Base-by-base conservation (phyloP, 176 grass and related monocot genomes). In the Lolium perenne region DNA sequence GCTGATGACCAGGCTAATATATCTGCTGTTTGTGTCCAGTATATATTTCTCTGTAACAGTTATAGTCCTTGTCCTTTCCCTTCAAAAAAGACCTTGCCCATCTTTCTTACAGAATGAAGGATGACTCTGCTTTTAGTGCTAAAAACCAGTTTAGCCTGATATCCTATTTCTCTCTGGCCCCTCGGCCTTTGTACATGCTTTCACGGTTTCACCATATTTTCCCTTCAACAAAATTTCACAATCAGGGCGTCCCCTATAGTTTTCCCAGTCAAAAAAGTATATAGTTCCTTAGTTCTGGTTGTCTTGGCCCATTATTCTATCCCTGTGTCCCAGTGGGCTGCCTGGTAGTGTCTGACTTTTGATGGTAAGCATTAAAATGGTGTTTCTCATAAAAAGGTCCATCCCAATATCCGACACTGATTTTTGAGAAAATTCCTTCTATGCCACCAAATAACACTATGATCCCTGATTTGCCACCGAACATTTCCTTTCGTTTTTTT, bases 1-100 rank as follows among this genome's bases (percentile, higher is more conserved):
- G 1, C 54, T 11, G 54, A 14, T 59, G 56, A 40, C 3, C 15
- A 59, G 32, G 58, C 74, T 80, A 55, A 18, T 22, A 71, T 10
- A 76, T 61, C 70, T 21, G 41, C 25, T 86, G 26, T 70, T 51
- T 40, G 26, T 57, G 15, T 81, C 25, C 51, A 49, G n/a, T 71
- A 18, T 16, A 16, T 50, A 12, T 46, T 29, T 29, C 29, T 29
- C 29, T 29, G 32, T 35, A 35, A 35, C 32, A 35, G 32, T 35
- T 35, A 35, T 35, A 35, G 32, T 35, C 32, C 32, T 35, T 35
- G 32, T 35, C 32, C 32, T 35, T 35, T 35, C 32, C 32, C 32
- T 35, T 35, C 32, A 35, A 35, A 35, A 35, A 35, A 35, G 32
- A 35, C 32, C 32, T 35, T 35, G 32, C 32, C 32, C 32, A 35